Percentiles rank a stretch among this genome's conserved stretches.
phyloP scores from a whole-genome alignment of 768 basidiomycete genomes.

The Amanita rimosa region DNA sequence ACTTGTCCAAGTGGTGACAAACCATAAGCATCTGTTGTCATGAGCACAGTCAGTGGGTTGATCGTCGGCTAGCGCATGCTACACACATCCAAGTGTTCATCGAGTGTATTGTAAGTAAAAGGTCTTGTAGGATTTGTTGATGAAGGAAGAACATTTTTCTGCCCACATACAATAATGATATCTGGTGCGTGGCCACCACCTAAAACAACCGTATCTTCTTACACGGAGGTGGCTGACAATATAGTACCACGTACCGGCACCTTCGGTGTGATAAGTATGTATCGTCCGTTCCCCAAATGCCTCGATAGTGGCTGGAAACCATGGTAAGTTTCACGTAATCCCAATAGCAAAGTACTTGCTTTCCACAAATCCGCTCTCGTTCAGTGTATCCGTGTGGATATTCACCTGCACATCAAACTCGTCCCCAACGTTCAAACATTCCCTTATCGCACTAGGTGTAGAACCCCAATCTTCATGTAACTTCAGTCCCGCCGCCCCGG shows the following conservation, averaged over 20 bases:
- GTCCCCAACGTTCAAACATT: constrained; percentile 72
- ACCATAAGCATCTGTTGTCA: constrained; percentile 99
- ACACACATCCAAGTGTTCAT: constrained; percentile 92
- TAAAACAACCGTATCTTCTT: constrained; percentile 13
- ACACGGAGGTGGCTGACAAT: neutral
- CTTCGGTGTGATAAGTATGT: constrained; percentile 96
- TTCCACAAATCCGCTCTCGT: constrained; percentile 96
- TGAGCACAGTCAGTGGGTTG: constrained; percentile 17
- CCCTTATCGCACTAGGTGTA: constrained; percentile 73
- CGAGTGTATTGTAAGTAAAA: constrained; percentile 82
- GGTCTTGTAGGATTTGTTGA: constrained; percentile 98
- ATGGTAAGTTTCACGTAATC: neutral
- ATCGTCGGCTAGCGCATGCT: neutral
- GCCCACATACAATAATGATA: constrained; percentile 93
- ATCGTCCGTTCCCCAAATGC: constrained; percentile 89
- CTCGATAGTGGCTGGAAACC: constrained; percentile 61
- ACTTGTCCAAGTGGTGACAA: constrained; percentile 91
- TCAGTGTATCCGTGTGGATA: constrained; percentile 95
- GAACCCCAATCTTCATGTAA: constrained; percentile 97
- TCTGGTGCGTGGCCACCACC: constrained; percentile 97
- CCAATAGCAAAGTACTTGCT: constrained; percentile 33
- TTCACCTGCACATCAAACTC: constrained; percentile 94
- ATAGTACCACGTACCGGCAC: constrained; percentile 51
- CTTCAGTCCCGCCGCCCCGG: constrained; percentile 86
- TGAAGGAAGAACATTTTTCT: constrained; percentile 82